Evolutionary conservation across 2,329 filamentous ascomycete species (phyloP), one percentile per base, ranked within the genome.

Genomic region (Trichoderma brevicompactum): DNA sequence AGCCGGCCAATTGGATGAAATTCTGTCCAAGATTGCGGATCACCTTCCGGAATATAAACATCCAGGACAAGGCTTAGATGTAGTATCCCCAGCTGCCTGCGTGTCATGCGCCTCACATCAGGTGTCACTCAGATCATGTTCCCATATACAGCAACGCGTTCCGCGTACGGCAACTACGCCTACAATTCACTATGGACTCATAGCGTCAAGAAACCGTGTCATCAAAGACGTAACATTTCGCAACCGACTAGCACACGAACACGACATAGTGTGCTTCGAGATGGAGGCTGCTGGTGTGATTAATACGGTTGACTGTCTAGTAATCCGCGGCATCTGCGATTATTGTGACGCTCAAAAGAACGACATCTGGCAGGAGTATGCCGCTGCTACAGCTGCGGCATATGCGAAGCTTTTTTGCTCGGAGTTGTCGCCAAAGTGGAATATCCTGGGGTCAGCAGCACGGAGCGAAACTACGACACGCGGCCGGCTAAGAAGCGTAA

Each of bases 231-330:
- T 3, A 5, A 15, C 3, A 2, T 15, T 28, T 2, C 50, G 52
- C 13, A 41, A 56, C 36, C 9, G 2, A 8, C 2, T 48, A 28
- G 52, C 23, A n/a, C n/a, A n/a, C 2, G 41, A 64, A 0, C n/a
- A 55, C 1, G 52, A 10, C 6, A 34, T 59, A 1, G 7, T 65
- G 2, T 65, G 63, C 5, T 44, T 65, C 23, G 43, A 65, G 38
- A 65, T 59, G 53, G 63, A 65, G 17, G 63, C 63, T 6, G 63
- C 63, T 1, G 63, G 63, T 1, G 3, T 65, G 4, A 52, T 65
- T 12, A 36, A 59, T 17, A 34, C 43, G 10, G 23, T 59, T 9
- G 28, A 32, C 2, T 65, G 63, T 19, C 36, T 65, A 8, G 53
- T 59, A 5, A 53, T 65, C 17, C 54, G 54, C 2, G 63, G 63